Percentiles rank a stretch among this genome's conserved stretches.
These are phyloP conservation scores for Perkinsus olseni DNA, from an alignment of 169 alveolate genomes.

Conservation along the genomic window DNA sequence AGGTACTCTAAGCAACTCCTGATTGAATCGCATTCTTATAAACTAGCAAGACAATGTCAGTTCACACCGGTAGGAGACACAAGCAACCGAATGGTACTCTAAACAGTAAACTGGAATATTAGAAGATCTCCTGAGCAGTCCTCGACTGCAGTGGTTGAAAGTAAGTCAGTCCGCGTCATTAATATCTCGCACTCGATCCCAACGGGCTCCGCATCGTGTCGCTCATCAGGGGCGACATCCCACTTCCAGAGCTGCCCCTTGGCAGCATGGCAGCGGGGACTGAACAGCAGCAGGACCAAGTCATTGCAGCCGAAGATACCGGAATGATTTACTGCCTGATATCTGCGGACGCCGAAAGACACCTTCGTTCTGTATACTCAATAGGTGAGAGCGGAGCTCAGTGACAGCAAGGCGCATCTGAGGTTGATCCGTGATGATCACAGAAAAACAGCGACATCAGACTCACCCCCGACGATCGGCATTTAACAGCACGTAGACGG, in stretches of 20 bases:
- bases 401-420: not conserved
- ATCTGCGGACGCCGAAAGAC: not conserved
- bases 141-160: no score
- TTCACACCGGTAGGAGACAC: not conserved
- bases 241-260: not conserved
- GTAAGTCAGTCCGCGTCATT: not conserved
- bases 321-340: not conserved
- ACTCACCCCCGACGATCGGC: not conserved
- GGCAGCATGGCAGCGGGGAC: not conserved
- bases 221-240: not conserved
- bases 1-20: no score
- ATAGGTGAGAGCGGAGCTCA: not conserved
- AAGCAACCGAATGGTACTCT: not conserved
- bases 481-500: not conserved
- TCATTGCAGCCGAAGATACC: not conserved
- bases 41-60: no score
- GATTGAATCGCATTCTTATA: no score
- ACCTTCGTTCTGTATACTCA: not conserved
- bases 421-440: not conserved
- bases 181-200: not conserved
- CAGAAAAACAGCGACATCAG: not conserved
- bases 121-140: no score
- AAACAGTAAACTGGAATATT: not conserved
- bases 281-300: no score
- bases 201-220: not conserved